Base-by-base conservation (phyloP, 2,329 filamentous ascomycete genomes). In the Xylaria hypoxylon region DNA sequence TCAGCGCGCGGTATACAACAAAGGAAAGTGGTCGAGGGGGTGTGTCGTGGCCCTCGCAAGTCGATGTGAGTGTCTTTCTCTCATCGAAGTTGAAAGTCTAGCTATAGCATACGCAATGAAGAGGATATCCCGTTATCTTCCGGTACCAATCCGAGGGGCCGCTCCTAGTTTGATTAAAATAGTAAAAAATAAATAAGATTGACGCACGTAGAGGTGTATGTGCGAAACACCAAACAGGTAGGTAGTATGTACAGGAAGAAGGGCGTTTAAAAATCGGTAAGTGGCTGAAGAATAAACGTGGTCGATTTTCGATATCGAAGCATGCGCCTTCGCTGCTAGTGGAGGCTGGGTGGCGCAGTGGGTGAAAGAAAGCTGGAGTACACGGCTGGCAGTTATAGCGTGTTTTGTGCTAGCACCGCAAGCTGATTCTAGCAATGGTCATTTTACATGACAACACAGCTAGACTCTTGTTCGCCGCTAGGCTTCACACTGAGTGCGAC, bases 401-500 rank as follows among this genome's bases (percentile, higher is more conserved):
- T 35, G 53, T n/a, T 38, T 33, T 5, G 47, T 38, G 28, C 33
- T 19, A 40, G 40, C 24, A 17, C 40, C 28, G 17, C 5, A 31
- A 51, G 31, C 22, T 6, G 15, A 47, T 26, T 56, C 31, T 19
- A 28, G 33, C 13, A 2, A 10, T 28, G 28, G 42, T 55, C 60
- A 42, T 31, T 47, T 73, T 79, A 90, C 88, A 90, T 90, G 68
- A 90, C 77, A 67, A 76, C 75, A 77, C 88, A 90, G 76, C 87
- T 88, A 69, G 82, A 82, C 65, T 88, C 86, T 24, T 71, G 66
- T 68, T 90, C 87, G 73, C 87, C 85, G 67, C 87, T 87, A 74
- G 88, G 87, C 81, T 87, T 90, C 64, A 91, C 88, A 72, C 88
- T 89, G 62, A 99, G 85, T 15, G 96, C 96, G 40, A 99, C 96